Conservation (phyloP, 495 filamentous ascomycete genomes). For the Aspergillus incahuasiensis region DNA sequence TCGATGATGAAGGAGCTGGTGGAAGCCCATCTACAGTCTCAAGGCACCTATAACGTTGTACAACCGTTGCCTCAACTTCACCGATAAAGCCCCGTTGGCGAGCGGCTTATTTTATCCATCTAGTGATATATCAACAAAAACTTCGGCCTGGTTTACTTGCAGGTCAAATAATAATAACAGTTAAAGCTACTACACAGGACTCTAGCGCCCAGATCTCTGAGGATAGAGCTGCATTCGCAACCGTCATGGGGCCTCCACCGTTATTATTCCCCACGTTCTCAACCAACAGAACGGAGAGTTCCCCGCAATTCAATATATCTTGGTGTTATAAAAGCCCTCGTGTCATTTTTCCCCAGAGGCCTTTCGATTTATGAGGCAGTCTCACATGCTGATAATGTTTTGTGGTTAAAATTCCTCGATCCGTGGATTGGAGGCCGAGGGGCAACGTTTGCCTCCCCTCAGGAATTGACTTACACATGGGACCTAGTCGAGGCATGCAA, state of each 20-base stretch:
- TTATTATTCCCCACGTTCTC: not conserved
- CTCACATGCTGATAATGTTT: not conserved
- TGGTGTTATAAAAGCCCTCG: no score
- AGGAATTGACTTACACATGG: slow-evolving; percentile 6
- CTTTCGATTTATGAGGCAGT: not conserved
- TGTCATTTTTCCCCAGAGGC: not conserved
- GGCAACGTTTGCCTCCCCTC: slow-evolving; percentile 8
- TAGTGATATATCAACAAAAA: not conserved
- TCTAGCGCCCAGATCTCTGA: no score
- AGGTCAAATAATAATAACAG: no score
- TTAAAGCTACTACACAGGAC: no score
- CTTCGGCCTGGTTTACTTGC: not conserved
- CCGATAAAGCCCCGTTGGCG: not conserved
- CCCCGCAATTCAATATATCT: slow-evolving; percentile 5
- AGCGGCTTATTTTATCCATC: not conserved
- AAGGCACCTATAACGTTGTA: not conserved
- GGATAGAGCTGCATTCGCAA: not conserved
- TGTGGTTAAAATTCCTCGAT: slow-evolving; percentile 11
- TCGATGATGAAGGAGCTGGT: not conserved
- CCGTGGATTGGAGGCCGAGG: slow-evolving; percentile 7
- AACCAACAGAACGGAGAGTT: not conserved
- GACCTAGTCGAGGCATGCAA: not conserved
- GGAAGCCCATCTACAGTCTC: not conserved
- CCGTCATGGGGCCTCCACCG: not conserved
- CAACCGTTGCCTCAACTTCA: not conserved